phyloP scores from a whole-genome alignment of 1,284 basidiomycete genomes.

The Trichosporon sp. region DNA sequence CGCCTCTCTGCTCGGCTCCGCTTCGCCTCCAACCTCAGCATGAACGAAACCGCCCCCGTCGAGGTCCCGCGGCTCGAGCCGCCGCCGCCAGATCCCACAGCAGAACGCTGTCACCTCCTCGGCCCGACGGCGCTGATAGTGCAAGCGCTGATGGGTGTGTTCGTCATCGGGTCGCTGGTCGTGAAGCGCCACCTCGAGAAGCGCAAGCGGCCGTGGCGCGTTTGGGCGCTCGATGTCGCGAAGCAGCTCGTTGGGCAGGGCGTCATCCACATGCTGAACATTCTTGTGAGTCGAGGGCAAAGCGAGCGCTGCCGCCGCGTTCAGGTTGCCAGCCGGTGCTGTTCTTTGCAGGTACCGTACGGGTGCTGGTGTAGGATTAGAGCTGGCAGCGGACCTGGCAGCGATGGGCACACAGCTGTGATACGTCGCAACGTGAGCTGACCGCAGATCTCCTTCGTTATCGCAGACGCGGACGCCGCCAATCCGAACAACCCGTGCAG shows the following conservation, averaged over 20 bases:
- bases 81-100: slow-evolving; percentile 56
- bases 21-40: neutral
- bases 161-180: slow-evolving; percentile 82
- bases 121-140: slow-evolving; percentile 58
- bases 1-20: neutral
- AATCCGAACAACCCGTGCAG: slow-evolving; percentile 80
- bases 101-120: slow-evolving; percentile 57
- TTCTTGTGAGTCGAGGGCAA: slow-evolving; percentile 63
- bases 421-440: neutral
- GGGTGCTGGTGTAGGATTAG: no score
- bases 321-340: neutral
- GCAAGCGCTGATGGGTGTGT: slow-evolving; percentile 67
- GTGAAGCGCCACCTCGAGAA: slow-evolving; percentile 85
- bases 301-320: neutral
- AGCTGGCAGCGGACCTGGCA: no score
- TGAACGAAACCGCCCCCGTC: slow-evolving; percentile 10
- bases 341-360: no score
- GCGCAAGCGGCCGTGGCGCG: slow-evolving; percentile 80
- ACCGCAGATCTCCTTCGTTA: slow-evolving; percentile 53
- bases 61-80: slow-evolving; percentile 53
- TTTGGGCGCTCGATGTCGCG: slow-evolving; percentile 88
- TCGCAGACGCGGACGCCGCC: slow-evolving; percentile 61
- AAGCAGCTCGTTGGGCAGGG: slow-evolving; percentile 92
- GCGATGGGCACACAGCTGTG: no score
- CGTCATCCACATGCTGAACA: slow-evolving; percentile 84